phyloP scores from a whole-genome alignment of 805 yeast genomes.

The Lipomyces kockii region DNA sequence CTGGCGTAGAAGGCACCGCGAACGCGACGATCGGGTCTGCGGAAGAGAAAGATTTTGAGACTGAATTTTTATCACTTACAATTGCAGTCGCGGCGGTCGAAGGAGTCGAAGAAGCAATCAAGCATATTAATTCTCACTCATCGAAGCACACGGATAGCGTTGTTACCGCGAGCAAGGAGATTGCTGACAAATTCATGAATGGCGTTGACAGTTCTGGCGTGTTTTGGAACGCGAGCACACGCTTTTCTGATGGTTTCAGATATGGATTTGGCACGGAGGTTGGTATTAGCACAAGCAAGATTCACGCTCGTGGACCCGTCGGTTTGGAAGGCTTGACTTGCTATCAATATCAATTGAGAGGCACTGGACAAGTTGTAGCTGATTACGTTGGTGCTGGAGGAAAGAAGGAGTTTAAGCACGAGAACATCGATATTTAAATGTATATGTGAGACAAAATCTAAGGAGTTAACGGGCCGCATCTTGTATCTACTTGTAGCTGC shows the following conservation, averaged over 20 bases:
- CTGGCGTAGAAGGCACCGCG: constrained; percentile 38
- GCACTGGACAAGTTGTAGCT: constrained; percentile 89
- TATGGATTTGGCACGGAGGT: constrained; percentile 99
- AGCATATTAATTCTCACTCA: constrained; percentile 86
- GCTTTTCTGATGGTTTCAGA: constrained; percentile 98
- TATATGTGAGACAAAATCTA: not conserved
- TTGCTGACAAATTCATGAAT: constrained; percentile 77
- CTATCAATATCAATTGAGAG: constrained; percentile 91
- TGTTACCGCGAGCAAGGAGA: constrained; percentile 70
- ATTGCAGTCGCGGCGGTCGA: constrained; percentile 71
- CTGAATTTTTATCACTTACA: constrained; percentile 82
- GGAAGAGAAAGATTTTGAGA: constrained; percentile 70
- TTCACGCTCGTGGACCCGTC: constrained; percentile 98
- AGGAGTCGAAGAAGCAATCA: constrained; percentile 71
- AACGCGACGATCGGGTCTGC: constrained; percentile 49
- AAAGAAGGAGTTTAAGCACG: constrained; percentile 70
- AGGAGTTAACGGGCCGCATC: not conserved
- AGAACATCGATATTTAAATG: constrained; percentile 15
- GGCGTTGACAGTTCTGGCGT: constrained; percentile 96
- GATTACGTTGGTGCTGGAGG: constrained; percentile 97
- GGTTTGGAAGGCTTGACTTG: constrained; percentile 96
- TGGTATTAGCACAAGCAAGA: constrained; percentile 94
- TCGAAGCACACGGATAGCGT: constrained; percentile 96
- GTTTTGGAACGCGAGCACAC: constrained; percentile 95
- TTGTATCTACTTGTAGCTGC: not conserved